A percentile compares a stretch with the other conserved stretches of the same genome.
Evolutionary conservation across 225 moss, liverwort and hornwort genomes (phyloP).

Genomic region (Pseudisothecium myosuroides): DNA sequence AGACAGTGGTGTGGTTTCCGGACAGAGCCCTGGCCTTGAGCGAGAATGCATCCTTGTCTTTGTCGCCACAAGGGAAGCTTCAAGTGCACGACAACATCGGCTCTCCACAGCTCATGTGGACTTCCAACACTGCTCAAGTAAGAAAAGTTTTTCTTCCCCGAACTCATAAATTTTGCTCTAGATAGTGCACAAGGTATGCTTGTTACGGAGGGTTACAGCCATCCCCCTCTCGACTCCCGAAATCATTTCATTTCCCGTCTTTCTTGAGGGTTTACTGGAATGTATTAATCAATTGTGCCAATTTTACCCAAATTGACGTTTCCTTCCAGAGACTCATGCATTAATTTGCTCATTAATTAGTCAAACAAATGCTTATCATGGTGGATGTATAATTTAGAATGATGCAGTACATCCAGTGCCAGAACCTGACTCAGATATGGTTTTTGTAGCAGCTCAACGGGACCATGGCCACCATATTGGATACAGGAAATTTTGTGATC

Average conservation of each 20-base stretch:
- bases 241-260: background rate
- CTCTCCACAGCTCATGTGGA: background rate
- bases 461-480: background rate
- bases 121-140: background rate
- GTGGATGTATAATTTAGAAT: too few relatives aligned
- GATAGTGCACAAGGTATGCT: background rate
- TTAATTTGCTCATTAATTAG: background rate
- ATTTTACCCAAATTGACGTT: background rate
- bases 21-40: background rate
- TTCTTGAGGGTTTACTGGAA: background rate
- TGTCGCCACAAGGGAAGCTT: background rate
- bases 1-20: background rate
- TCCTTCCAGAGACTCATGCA: background rate
- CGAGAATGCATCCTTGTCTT: background rate
- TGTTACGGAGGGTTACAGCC: background rate
- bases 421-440: background rate
- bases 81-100: background rate
- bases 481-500: background rate
- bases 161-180: background rate
- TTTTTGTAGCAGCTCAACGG: background rate
- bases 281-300: background rate
- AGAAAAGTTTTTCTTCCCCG: background rate
- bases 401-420: background rate
- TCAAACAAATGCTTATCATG: background rate
- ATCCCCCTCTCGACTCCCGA: background rate